Conservation (phyloP, 441 rosid species). For the Metrosideros polymorpha region DNA sequence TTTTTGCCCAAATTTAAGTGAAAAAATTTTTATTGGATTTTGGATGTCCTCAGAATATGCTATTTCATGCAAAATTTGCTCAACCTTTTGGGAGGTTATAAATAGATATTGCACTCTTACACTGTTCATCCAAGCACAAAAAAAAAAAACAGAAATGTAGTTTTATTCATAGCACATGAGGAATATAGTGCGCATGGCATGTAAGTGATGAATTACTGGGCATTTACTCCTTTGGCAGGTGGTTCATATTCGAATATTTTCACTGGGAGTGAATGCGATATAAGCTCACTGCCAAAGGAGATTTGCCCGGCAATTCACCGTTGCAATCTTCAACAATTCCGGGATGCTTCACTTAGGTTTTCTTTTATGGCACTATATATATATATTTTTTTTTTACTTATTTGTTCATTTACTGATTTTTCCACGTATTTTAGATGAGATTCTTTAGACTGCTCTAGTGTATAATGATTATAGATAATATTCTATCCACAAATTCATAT, state of each 20-base stretch:
- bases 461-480: not conserved
- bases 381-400: not conserved
- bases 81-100: not conserved
- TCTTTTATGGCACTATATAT: not conserved
- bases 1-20: not conserved
- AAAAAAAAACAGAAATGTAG: too few relatives aligned
- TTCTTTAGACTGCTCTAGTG: not conserved
- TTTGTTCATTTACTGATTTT: not conserved
- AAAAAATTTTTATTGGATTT: not conserved
- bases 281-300: constrained; percentile 19
- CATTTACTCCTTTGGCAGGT: not conserved
- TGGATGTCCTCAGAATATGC: not conserved
- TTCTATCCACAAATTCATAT: not conserved
- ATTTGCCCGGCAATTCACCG: constrained; percentile 19
- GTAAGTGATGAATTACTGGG: not conserved
- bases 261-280: not conserved
- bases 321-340: not conserved
- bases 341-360: not conserved
- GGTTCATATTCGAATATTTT: not conserved
- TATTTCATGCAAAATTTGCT: not conserved
- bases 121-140: not conserved
- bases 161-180: not conserved
- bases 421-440: not conserved
- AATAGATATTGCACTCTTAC: not conserved
- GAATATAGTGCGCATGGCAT: not conserved